A percentile compares a stretch with the other conserved stretches of the same genome.
Conservation (phyloP, 768 basidiomycete genomes). For the Hericium erinaceus region DNA sequence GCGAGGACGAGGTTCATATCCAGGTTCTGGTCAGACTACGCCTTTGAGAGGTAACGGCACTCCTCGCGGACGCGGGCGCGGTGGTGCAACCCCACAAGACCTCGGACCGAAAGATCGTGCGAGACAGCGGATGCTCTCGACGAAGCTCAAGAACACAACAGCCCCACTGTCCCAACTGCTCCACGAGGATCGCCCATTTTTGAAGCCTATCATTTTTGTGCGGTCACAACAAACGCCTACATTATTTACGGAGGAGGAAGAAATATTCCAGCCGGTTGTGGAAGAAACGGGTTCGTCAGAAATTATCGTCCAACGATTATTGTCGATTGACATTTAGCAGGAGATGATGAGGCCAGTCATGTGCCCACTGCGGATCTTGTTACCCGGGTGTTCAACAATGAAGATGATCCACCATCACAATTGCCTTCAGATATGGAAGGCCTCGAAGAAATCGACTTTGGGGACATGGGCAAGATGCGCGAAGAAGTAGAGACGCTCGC, state of each 20-base stretch:
- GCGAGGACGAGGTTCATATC: background rate
- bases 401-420: slow-evolving; percentile 1
- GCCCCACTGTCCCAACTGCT: slow-evolving; percentile 48
- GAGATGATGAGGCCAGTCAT: slow-evolving; percentile 41
- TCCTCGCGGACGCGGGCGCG: slow-evolving; percentile 1
- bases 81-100: slow-evolving; percentile 1
- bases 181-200: slow-evolving; percentile 46
- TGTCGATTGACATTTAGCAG: slow-evolving; percentile 19
- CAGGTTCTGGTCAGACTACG: background rate
- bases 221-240: slow-evolving; percentile 42
- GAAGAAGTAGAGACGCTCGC: slow-evolving; percentile 28
- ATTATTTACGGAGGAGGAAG: slow-evolving; percentile 49
- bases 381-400: slow-evolving; percentile 48
- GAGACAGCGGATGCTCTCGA: slow-evolving; percentile 15
- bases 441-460: slow-evolving; percentile 46
- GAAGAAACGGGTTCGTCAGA: slow-evolving; percentile 39
- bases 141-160: slow-evolving; percentile 30
- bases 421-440: slow-evolving; percentile 13
- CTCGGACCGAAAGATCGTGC: slow-evolving; percentile 16
- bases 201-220: slow-evolving; percentile 66
- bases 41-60: background rate
- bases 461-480: slow-evolving; percentile 42
- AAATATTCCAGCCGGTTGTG: slow-evolving; percentile 44
- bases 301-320: background rate
- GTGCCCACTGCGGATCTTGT: slow-evolving; percentile 67